Percentiles rank a stretch among this genome's conserved stretches.
Conservation (phyloP, 2,329 filamentous ascomycete species). For the Pyrenochaeta sp. region DNA sequence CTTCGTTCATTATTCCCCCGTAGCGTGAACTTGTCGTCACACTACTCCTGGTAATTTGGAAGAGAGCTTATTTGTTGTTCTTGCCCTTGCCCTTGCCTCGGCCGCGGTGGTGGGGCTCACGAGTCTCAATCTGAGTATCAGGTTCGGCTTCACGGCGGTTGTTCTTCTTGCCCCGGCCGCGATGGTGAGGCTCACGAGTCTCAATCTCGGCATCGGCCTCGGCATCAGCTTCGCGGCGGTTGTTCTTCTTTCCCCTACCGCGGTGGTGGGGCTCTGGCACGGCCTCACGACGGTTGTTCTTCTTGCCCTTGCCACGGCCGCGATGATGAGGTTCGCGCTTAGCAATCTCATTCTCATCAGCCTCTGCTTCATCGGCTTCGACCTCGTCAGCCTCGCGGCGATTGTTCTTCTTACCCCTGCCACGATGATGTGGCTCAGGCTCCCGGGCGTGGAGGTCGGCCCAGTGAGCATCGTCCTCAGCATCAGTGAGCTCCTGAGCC, state of each 20-base stretch:
- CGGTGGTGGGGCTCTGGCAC: slow-evolving; percentile 11
- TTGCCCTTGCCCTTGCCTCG: slow-evolving; percentile 15
- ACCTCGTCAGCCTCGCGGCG: neutral
- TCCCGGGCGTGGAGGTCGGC: slow-evolving; percentile 8
- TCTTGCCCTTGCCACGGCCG: slow-evolving; percentile 19
- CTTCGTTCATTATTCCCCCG: neutral
- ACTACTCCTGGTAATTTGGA: neutral
- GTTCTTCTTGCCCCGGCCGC: slow-evolving; percentile 14
- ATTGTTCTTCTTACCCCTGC: slow-evolving; percentile 6
- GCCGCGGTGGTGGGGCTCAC: slow-evolving; percentile 2
- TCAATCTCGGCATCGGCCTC: neutral
- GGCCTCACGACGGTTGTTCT: slow-evolving; percentile 4
- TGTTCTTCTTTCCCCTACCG: slow-evolving; percentile 14
- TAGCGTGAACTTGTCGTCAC: neutral
- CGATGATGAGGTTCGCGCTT: slow-evolving; percentile 11
- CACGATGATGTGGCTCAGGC: slow-evolving; percentile 11
- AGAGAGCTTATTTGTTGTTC: neutral
- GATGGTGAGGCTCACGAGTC: neutral
- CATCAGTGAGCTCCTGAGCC: slow-evolving; percentile 5
- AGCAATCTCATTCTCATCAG: neutral
- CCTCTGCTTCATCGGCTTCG: neutral
- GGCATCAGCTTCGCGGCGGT: slow-evolving; percentile 1
- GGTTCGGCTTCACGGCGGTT: neutral
- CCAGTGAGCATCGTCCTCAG: slow-evolving; percentile 8
- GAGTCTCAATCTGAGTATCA: slow-evolving; percentile 1